Base-by-base conservation (phyloP, 306 rosid species). In the Castanea crenata region DNA sequence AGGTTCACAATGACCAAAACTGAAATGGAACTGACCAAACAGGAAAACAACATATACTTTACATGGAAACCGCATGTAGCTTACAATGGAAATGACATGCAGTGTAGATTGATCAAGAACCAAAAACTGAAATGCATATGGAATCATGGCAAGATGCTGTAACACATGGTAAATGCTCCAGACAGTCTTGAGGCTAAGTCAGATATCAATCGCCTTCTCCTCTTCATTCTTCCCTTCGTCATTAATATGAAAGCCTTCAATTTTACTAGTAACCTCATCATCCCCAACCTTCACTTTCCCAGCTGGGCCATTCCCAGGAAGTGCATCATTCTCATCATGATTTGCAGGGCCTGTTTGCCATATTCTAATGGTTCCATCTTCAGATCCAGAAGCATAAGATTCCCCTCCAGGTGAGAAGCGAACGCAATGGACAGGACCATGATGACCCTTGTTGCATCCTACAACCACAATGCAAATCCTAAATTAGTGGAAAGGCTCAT, bases 401-500 rank as follows among this genome's bases (percentile, higher is more conserved):
- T 96, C 99, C 78, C 99, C 99, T 49, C 97, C 98, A 3, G 99
- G 99, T 1, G 99, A 92, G 83, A 96, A 96, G 23, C 98, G 97
- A 72, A 96, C 86, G 58, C 98, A 96, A 84, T 96, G 99, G 5
- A 96, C 98, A 18, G 99, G 99, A 80, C 99, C 99, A 57, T 96
- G 99, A 84, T 96, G 99, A 70, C 99, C 99, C 87, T 93, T 96
- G 83, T 96, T 96, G 91, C 99, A 96, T 20, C 89, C 99, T 96
- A 90, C 88, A 92, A 69, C 52, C 21, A 87, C 54, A 49, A 79
- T 31, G 58, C 44, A 81, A 35, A 12, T 8, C 6, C 54, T 49
- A 49, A 49, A 49, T 49, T 49, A 3, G 54, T 3, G 54, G 1
- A 49, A 49, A 49, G 16, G 16, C 54, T 3, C 14, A 10, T 49